These are phyloP conservation scores for Fusarium buharicum DNA, from an alignment of 2,329 filamentous ascomycete species.

Conservation along the genomic window DNA sequence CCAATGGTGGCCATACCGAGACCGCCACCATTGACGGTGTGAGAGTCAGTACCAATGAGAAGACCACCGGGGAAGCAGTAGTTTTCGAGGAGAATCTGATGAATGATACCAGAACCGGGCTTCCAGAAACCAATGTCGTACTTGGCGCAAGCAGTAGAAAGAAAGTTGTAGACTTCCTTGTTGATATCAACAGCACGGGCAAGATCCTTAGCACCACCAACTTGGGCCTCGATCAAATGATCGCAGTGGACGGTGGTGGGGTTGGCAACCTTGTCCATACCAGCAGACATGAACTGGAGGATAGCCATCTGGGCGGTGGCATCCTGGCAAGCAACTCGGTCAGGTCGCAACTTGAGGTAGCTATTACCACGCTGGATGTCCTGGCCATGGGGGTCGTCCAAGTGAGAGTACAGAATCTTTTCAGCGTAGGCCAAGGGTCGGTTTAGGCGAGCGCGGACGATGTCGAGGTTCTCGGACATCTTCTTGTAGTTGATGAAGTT, in stretches of 20 bases:
- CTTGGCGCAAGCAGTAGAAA: slow-evolving; percentile 93
- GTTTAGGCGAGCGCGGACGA: slow-evolving; percentile 91
- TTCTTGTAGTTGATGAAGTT: slow-evolving; percentile 99
- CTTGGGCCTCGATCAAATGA: slow-evolving; percentile 97
- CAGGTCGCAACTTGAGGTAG: slow-evolving; percentile 95
- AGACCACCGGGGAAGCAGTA: slow-evolving; percentile 99
- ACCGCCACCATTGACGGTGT: slow-evolving; percentile 97
- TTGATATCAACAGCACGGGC: slow-evolving; percentile 91
- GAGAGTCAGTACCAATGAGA: slow-evolving; percentile 96
- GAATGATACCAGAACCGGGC: slow-evolving; percentile 98
- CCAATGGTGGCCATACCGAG: slow-evolving; percentile 94
- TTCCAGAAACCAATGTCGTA: slow-evolving; percentile 99
- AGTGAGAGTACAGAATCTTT: slow-evolving; percentile 98
- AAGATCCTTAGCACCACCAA: slow-evolving; percentile 94
- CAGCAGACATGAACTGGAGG: slow-evolving; percentile 99
- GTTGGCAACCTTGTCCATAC: slow-evolving; percentile 94
- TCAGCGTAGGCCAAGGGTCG: slow-evolving; percentile 94
- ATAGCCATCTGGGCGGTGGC: slow-evolving; percentile 99
- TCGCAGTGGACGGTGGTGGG: slow-evolving; percentile 98
- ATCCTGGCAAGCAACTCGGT: slow-evolving; percentile 99
- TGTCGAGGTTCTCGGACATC: slow-evolving; percentile 95
- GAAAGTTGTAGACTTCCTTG: slow-evolving; percentile 99
- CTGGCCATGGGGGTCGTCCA: slow-evolving; percentile 95
- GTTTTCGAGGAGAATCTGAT: slow-evolving; percentile 98
- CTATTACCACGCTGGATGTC: slow-evolving; percentile 96